These are phyloP conservation scores for Erigeron canadensis DNA, from an alignment of 129 eudicot species.

Conservation along the genomic window DNA sequence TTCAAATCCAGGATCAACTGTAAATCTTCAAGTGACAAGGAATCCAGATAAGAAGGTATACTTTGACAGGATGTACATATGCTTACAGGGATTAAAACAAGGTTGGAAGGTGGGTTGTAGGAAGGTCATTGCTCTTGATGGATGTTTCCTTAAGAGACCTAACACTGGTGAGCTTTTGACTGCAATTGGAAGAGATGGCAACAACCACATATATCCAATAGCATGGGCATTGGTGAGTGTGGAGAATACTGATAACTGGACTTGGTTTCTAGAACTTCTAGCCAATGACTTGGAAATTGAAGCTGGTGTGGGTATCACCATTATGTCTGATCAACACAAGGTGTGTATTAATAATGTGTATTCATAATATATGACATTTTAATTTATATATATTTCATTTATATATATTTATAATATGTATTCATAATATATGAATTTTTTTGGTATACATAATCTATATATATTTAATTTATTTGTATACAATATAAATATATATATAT, in stretches of 20 bases:
- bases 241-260: not conserved
- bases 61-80: not conserved
- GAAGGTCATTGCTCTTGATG: not conserved
- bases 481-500: too few relatives aligned
- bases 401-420: too few relatives aligned
- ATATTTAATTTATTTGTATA: too few relatives aligned
- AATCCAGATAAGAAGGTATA: too few relatives aligned
- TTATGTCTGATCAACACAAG: not conserved
- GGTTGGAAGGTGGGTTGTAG: not conserved
- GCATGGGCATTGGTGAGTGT: not conserved
- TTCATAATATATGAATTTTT: too few relatives aligned
- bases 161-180: not conserved
- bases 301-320: not conserved
- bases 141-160: not conserved
- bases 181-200: conserved; percentile 3
- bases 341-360: not conserved
- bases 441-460: too few relatives aligned
- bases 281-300: not conserved
- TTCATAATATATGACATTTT: too few relatives aligned
- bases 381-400: too few relatives aligned
- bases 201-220: not conserved
- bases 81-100: not conserved
- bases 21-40: not conserved
- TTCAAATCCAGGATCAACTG: not conserved
- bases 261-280: not conserved